These are phyloP conservation scores for Pseudonitzschia delicatissima DNA, from an alignment of 108 stramenopile genomes.

Conservation along the genomic window DNA sequence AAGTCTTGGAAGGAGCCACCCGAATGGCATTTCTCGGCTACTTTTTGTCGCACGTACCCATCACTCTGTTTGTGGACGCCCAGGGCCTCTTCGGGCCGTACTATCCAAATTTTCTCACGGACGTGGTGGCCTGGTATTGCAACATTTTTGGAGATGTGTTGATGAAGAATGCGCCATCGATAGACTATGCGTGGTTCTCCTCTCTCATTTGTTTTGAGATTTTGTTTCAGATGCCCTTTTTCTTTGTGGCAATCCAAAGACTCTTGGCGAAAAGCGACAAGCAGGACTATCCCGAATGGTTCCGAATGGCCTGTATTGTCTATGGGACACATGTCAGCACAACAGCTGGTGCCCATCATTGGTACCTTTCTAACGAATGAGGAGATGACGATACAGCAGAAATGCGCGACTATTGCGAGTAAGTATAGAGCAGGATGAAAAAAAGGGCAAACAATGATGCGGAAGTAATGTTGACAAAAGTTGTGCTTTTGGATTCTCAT, in stretches of 20 bases:
- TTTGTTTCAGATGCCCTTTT: slow-evolving; percentile 81
- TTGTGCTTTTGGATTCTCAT: neutral
- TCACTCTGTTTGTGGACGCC: slow-evolving; percentile 71
- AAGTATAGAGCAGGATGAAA: neutral
- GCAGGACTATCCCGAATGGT: slow-evolving; percentile 29
- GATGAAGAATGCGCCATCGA: slow-evolving; percentile 37
- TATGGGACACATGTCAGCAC: slow-evolving; percentile 75
- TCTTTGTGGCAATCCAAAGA: slow-evolving; percentile 57
- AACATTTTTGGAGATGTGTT: slow-evolving; percentile 57
- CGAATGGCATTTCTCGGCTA: slow-evolving; percentile 63
- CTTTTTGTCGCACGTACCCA: slow-evolving; percentile 83
- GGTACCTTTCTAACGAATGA: slow-evolving; percentile 31
- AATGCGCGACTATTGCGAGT: slow-evolving; percentile 23
- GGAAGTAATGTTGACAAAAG: no score
- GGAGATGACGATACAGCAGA: slow-evolving; percentile 44
- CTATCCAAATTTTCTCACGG: slow-evolving; percentile 55
- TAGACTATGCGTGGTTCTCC: slow-evolving; percentile 48
- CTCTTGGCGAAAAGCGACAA: neutral
- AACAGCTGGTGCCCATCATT: slow-evolving; percentile 76
- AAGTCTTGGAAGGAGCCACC: slow-evolving; percentile 37
- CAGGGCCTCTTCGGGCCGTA: slow-evolving; percentile 56
- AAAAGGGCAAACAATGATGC: neutral
- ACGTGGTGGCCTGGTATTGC: slow-evolving; percentile 68
- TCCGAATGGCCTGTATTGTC: slow-evolving; percentile 36
- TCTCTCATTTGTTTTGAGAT: slow-evolving; percentile 61